These are phyloP conservation scores for Grosmannia clavigera DNA, from an alignment of 2,329 filamentous ascomycete genomes.

Conservation along the genomic window DNA sequence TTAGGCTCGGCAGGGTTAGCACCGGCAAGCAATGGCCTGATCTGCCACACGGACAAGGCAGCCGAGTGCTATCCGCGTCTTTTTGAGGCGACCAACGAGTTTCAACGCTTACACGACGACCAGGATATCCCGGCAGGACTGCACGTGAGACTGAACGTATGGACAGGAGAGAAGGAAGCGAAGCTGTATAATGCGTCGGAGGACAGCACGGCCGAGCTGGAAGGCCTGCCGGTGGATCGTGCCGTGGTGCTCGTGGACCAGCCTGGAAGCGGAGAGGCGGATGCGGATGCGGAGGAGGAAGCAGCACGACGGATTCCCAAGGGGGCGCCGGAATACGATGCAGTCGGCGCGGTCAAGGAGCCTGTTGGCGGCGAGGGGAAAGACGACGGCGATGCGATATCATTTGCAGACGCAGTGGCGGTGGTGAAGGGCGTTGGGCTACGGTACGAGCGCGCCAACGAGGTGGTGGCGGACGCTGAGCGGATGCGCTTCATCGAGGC, in stretches of 20 bases:
- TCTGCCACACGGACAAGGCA: constrained; percentile 49
- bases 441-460: constrained; percentile 5
- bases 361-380: constrained; percentile 19
- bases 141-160: constrained; percentile 53
- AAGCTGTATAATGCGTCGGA: constrained; percentile 51
- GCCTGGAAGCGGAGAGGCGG: constrained; percentile 11
- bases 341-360: constrained; percentile 43
- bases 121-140: constrained; percentile 54
- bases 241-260: constrained; percentile 43
- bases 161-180: constrained; percentile 51
- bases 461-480: constrained; percentile 8
- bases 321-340: constrained; percentile 44
- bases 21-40: constrained; percentile 30
- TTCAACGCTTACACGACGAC: constrained; percentile 49
- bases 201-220: constrained; percentile 26
- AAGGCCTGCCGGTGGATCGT: constrained; percentile 39
- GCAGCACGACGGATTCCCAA: constrained; percentile 23
- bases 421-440: constrained; percentile 30
- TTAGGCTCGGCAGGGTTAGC: background rate
- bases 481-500: constrained; percentile 31
- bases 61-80: constrained; percentile 53
- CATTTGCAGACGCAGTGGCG: constrained; percentile 34
- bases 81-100: constrained; percentile 52
- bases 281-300: background rate
- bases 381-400: constrained; percentile 21